Evolutionary conservation across 2,329 filamentous ascomycete genomes (phyloP), one percentile per base, ranked within the genome.

Genomic region (Colletotrichum australisinense): DNA sequence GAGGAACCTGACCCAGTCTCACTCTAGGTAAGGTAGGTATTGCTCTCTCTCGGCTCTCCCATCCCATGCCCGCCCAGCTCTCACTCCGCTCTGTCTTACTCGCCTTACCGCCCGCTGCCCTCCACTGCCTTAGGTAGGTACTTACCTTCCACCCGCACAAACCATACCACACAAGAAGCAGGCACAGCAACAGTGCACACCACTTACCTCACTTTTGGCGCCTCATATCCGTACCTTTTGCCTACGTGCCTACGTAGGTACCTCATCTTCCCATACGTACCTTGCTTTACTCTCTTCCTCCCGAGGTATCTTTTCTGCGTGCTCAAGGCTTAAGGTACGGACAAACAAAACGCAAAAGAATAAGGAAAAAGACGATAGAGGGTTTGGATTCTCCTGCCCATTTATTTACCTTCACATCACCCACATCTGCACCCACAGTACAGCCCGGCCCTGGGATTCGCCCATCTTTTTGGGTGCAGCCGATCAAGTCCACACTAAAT

Each of bases 401-500:
- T 30, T 24, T 55, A 64, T 46, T 19, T 30, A 24, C 26, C 24
- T 32, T 58, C n/a, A 28, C 60, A 24, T 32, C 55, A 55, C 35
- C 59, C 59, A 30, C 35, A 11, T 38, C 35, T 49, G 46, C 42
- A 72, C 32, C 49, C 52, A 42, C 63, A 57, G 60, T 62, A 46
- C 60, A 71, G 67, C 56, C 71, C 35, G 26, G 67, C 67, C 57
- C 60, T 63, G 63, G 72, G 52, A 59, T 68, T 66, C 28, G 58
- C 72, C 52, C 63, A 55, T 56, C 57, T 55, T 49, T 72, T 72
- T 74, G 69, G 72, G 57, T 72, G 72, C 52, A 72, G 69, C 72
- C 63, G 68, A 68, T 72, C 69, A 58, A 74, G 72, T 68, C 72
- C 72, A 71, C 71, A 74, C 72, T 73, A 74, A 74, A 74, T 74